phyloP scores from a whole-genome alignment of 441 rosid genomes.

The Aleurites moluccanus region DNA sequence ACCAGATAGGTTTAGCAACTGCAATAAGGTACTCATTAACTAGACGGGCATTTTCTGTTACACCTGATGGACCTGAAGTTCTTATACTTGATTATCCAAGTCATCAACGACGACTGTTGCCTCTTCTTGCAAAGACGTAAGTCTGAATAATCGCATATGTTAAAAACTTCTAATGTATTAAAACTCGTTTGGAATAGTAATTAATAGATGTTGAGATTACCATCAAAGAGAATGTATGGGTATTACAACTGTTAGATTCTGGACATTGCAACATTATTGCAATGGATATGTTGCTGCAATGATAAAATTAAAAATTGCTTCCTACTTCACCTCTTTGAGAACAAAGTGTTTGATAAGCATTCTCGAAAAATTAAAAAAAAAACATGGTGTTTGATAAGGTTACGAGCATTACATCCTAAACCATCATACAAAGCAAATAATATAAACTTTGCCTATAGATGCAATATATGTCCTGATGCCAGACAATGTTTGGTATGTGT shows the following conservation, averaged over 20 bases:
- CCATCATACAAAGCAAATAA: neutral
- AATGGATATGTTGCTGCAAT: neutral
- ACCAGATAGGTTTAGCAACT: conserved; percentile 71
- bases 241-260: neutral
- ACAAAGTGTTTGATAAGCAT: neutral
- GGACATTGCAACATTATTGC: neutral
- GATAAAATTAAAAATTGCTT: neutral
- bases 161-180: neutral
- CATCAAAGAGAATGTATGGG: neutral
- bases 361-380: no score
- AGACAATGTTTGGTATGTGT: neutral
- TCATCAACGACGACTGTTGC: conserved; percentile 87
- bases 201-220: neutral
- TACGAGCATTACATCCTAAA: no score
- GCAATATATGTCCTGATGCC: no score
- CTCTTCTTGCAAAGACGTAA: conserved; percentile 93
- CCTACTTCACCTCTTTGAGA: neutral
- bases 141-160: conserved; percentile 19
- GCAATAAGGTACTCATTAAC: conserved; percentile 83
- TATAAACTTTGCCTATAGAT: no score
- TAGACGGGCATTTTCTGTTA: conserved; percentile 76
- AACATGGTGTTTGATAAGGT: no score
- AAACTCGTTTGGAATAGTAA: neutral
- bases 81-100: conserved; percentile 92
- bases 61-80: conserved; percentile 78